Evolutionary conservation across 1,284 basidiomycete species (phyloP).

Genomic region (Volvariella surrecta): DNA sequence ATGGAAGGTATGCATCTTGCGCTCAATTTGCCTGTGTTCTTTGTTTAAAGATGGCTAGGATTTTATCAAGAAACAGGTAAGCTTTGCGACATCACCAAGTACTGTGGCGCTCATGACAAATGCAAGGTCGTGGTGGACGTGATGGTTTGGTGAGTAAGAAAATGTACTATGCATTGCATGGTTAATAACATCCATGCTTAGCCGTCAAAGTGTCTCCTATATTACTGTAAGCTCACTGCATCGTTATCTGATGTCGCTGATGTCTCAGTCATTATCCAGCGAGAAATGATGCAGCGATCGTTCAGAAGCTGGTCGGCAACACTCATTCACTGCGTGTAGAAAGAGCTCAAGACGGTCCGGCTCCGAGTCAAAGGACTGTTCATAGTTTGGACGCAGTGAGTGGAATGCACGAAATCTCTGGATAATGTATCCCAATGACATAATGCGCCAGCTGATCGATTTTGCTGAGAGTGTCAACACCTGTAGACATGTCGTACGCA

Average conservation of each 20-base stretch:
- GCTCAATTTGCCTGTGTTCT: not conserved
- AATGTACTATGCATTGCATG: too few relatives aligned
- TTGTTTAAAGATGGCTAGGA: constrained; percentile 30
- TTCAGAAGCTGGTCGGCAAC: constrained; percentile 45
- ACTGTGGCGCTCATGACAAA: not conserved
- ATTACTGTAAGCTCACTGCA: constrained; percentile 63
- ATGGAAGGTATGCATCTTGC: constrained; percentile 56
- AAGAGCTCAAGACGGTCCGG: constrained; percentile 37
- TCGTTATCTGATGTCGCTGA: not conserved
- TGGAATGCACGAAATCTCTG: constrained; percentile 13
- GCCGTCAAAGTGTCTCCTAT: constrained; percentile 75
- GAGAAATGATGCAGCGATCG: constrained; percentile 60
- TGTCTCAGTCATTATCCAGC: constrained; percentile 34
- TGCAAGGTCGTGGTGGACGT: constrained; percentile 68
- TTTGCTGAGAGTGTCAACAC: constrained; percentile 54
- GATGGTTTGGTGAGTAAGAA: constrained; percentile 70
- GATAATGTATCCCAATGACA: not conserved
- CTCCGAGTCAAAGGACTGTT: constrained; percentile 55
- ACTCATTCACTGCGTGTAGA: constrained; percentile 36
- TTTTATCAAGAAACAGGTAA: constrained; percentile 86
- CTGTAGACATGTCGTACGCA: constrained; percentile 71
- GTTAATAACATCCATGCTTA: too few relatives aligned
- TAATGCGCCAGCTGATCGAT: constrained; percentile 41
- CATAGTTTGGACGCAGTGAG: constrained; percentile 59
- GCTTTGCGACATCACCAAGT: not conserved